phyloP scores from a whole-genome alignment of 768 basidiomycete genomes.

The Boletales sp. region DNA sequence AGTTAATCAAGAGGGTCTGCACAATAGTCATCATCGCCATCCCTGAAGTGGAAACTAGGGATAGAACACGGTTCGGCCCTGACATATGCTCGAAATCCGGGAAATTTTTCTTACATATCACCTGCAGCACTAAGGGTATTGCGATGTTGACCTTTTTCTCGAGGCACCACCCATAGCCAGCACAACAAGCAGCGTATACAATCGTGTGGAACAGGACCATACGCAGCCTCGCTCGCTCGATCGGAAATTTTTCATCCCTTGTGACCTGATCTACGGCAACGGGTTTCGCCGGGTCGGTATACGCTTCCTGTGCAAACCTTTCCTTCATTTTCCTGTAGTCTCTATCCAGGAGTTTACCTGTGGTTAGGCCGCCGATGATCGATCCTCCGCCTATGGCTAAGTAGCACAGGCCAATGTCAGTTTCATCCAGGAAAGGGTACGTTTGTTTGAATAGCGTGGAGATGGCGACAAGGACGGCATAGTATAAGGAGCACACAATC shows the following conservation, averaged over 20 bases:
- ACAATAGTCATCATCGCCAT: slow-evolving; percentile 51
- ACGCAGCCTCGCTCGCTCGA: slow-evolving; percentile 57
- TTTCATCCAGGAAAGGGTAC: slow-evolving; percentile 48
- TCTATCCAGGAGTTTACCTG: slow-evolving; percentile 61
- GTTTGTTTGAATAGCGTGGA: slow-evolving; percentile 47
- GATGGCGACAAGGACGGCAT: slow-evolving; percentile 42
- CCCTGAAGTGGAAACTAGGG: slow-evolving; percentile 47
- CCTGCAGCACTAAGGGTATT: slow-evolving; percentile 50
- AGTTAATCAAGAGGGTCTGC: slow-evolving; percentile 64
- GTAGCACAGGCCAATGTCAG: slow-evolving; percentile 71
- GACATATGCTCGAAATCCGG: not conserved
- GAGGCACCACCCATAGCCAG: slow-evolving; percentile 63
- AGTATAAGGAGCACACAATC: slow-evolving; percentile 50
- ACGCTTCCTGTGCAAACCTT: slow-evolving; percentile 9
- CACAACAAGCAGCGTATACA: slow-evolving; percentile 38
- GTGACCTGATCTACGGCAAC: slow-evolving; percentile 18
- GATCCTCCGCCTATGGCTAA: slow-evolving; percentile 73
- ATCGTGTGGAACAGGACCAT: slow-evolving; percentile 40
- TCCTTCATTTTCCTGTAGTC: slow-evolving; percentile 50
- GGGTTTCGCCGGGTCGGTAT: slow-evolving; percentile 20
- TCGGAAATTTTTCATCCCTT: slow-evolving; percentile 46
- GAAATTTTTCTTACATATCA: slow-evolving; percentile 15
- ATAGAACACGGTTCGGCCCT: not conserved
- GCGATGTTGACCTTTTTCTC: slow-evolving; percentile 46
- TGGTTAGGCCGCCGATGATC: slow-evolving; percentile 52